Conservation (phyloP, 2,329 filamentous ascomycete species). For the Aspergillus sergii region DNA sequence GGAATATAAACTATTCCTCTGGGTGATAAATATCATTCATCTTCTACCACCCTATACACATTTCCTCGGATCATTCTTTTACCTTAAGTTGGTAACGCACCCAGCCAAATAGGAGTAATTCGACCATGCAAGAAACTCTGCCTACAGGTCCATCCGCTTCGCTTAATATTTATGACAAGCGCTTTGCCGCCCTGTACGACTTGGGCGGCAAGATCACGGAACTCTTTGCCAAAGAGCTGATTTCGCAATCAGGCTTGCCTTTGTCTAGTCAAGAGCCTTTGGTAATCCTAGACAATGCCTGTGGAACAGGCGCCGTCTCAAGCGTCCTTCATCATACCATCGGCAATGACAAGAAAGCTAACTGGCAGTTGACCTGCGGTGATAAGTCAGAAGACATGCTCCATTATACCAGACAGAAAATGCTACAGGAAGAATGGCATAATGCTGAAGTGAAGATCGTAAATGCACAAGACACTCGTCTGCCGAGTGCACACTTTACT, state of each 20-base stretch:
- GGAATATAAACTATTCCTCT: too few species aligned
- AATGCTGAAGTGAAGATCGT: conserved; percentile 48
- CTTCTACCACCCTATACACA: too few species aligned
- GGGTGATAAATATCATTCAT: too few species aligned
- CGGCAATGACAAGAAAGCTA: conserved; percentile 39
- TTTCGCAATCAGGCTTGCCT: conserved; percentile 32
- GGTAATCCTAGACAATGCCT: conserved; percentile 56
- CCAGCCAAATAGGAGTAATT: too few species aligned
- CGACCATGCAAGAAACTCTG: too few species aligned
- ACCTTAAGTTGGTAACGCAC: too few species aligned
- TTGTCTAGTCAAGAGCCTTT: conserved; percentile 24
- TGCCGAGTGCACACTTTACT: conserved; percentile 44
- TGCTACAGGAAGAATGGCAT: conserved; percentile 49
- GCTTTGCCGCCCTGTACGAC: conserved; percentile 30
- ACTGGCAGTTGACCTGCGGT: conserved; percentile 53
- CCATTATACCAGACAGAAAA: conserved; percentile 42
- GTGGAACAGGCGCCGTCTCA: conserved; percentile 55
- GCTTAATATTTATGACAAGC: not conserved
- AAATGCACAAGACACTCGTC: conserved; percentile 52
- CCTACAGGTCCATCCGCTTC: too few species aligned
- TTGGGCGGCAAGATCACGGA: conserved; percentile 34
- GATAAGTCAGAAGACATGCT: conserved; percentile 52
- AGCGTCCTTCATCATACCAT: conserved; percentile 48
- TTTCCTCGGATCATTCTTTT: too few species aligned
- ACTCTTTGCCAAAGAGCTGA: conserved; percentile 30